Conservation (phyloP, 1,139 yeast genomes). For the Candida dubliniensis region DNA sequence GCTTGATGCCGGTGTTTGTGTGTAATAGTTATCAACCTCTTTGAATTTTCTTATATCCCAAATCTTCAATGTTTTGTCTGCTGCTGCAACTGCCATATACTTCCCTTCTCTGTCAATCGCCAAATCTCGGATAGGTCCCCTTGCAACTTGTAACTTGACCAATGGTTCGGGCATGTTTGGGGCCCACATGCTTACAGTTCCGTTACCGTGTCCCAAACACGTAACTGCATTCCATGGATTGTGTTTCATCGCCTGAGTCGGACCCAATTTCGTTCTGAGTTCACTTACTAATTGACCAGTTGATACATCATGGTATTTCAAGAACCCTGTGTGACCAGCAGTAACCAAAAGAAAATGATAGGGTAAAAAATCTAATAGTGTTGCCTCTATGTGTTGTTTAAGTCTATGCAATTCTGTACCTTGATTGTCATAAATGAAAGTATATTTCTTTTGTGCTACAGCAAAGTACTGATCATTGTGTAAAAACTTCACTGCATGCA, state of each 20-base stretch:
- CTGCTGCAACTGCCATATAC: conserved; percentile 92
- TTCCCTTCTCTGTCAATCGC: conserved; percentile 91
- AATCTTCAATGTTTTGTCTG: conserved; percentile 79
- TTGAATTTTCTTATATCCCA: conserved; percentile 92
- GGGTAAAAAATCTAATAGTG: conserved; percentile 82
- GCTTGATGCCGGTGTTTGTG: conserved; percentile 86
- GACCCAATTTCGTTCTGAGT: conserved; percentile 83
- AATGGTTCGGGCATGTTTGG: conserved; percentile 87
- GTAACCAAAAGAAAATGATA: conserved; percentile 87
- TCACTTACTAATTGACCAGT: conserved; percentile 88
- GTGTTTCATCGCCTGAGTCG: conserved; percentile 83
- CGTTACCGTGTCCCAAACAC: conserved; percentile 92
- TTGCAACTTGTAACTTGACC: conserved; percentile 73
- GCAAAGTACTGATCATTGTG: conserved; percentile 95
- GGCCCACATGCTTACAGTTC: conserved; percentile 91
- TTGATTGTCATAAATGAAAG: conserved; percentile 85
- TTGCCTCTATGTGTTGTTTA: conserved; percentile 85
- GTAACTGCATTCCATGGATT: conserved; percentile 96
- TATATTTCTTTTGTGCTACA: conserved; percentile 93
- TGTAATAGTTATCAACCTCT: conserved; percentile 67
- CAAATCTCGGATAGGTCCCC: conserved; percentile 85
- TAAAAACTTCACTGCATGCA: conserved; percentile 83
- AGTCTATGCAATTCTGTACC: conserved; percentile 92
- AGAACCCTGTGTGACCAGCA: conserved; percentile 84
- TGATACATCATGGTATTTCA: conserved; percentile 92